Conservation (phyloP, 148 eudicot species). For the Rhododendron griersonianum region DNA sequence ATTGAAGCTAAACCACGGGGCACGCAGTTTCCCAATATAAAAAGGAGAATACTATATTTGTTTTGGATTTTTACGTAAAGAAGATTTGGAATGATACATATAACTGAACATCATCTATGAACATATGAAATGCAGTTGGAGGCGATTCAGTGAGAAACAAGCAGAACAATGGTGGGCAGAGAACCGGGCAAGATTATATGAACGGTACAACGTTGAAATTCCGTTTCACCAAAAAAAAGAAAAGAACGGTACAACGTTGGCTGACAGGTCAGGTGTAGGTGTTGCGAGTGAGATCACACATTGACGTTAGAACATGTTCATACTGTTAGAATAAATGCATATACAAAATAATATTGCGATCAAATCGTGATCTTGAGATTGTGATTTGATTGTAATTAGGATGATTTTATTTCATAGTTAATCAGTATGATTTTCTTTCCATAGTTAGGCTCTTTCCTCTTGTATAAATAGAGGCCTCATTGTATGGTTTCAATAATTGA, state of each 20-base stretch:
- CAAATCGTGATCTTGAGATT: no score
- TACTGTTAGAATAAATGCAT: no score
- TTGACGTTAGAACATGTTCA: slow-evolving; percentile 27
- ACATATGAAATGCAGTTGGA: slow-evolving; percentile 59
- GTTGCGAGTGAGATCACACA: slow-evolving; percentile 55
- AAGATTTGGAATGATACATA: background rate
- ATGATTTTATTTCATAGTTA: no score
- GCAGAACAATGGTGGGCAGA: slow-evolving; percentile 99
- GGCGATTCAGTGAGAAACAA: slow-evolving; percentile 91
- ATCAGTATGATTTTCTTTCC: no score
- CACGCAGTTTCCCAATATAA: background rate
- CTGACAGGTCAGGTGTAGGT: slow-evolving; percentile 84
- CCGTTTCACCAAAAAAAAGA: no score
- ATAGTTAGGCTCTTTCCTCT: no score
- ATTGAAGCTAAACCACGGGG: background rate
- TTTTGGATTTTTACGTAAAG: background rate
- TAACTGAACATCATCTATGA: background rate
- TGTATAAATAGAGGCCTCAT: no score
- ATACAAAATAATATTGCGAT: no score
- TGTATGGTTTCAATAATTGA: no score
- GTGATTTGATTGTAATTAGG: no score
- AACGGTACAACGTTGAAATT: slow-evolving; percentile 84
- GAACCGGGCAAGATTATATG: slow-evolving; percentile 82
- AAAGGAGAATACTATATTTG: background rate
- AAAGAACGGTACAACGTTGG: no score